Evolutionary conservation across 768 basidiomycete genomes (phyloP).

Genomic region (Pulveroboletus ravenelii): DNA sequence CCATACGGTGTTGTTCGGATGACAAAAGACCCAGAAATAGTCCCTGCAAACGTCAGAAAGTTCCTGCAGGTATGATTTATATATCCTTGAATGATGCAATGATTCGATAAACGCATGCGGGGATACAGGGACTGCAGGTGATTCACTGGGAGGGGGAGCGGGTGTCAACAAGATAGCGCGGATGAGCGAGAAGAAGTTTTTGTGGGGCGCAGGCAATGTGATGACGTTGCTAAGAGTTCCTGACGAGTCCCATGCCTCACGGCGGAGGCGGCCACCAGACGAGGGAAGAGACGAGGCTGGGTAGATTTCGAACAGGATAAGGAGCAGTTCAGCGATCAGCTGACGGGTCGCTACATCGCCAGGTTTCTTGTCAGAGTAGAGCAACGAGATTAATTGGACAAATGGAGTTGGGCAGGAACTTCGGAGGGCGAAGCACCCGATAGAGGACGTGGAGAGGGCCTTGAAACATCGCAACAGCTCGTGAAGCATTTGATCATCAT

Average conservation of each 20-base stretch:
- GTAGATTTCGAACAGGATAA: constrained; percentile 87
- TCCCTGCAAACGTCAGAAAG: constrained; percentile 88
- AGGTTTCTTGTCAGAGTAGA: constrained; percentile 98
- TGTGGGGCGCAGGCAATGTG: constrained; percentile 69
- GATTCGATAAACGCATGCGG: constrained; percentile 80
- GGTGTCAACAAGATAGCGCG: constrained; percentile 72
- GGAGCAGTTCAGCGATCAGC: constrained; percentile 82
- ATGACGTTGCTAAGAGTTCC: constrained; percentile 47
- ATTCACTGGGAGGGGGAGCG: constrained; percentile 61
- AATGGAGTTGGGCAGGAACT: constrained; percentile 87
- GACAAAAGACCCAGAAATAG: constrained; percentile 97
- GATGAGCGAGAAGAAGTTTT: constrained; percentile 66
- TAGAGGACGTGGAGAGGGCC: constrained; percentile 83
- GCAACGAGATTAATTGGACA: constrained; percentile 72
- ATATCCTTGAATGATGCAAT: constrained; percentile 64
- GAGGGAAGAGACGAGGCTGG: constrained; percentile 66
- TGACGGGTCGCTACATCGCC: constrained; percentile 89
- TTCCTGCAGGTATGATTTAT: constrained; percentile 78
- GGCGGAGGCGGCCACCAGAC: constrained; percentile 33
- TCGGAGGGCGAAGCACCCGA: constrained; percentile 88
- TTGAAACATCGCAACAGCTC: constrained; percentile 93
- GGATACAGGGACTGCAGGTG: constrained; percentile 54
- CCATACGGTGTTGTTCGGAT: constrained; percentile 88
- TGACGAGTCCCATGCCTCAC: constrained; percentile 56
- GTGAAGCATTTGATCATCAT: constrained; percentile 91